Percentiles rank a stretch among this genome's conserved stretches.
These are phyloP conservation scores for Fusarium poae DNA, from an alignment of 2,329 filamentous ascomycete genomes.

Conservation along the genomic window DNA sequence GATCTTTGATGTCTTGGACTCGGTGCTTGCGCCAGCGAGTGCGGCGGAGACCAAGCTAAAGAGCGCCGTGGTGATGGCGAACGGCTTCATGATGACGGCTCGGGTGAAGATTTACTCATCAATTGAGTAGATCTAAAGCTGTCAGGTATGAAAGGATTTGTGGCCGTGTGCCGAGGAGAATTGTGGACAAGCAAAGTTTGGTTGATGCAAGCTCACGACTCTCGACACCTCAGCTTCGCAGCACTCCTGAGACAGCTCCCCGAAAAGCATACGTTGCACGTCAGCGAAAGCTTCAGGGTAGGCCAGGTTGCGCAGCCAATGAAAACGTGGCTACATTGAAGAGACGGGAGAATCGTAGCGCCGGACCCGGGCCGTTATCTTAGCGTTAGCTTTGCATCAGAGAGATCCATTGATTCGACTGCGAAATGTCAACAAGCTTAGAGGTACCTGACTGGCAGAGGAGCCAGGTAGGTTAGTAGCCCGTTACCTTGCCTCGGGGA, in stretches of 20 bases:
- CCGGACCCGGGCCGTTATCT: conserved; percentile 31
- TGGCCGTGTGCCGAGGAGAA: conserved; percentile 28
- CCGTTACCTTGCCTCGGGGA: conserved; percentile 28
- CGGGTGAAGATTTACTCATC: conserved; percentile 51
- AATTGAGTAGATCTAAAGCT: conserved; percentile 49
- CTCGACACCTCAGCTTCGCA: conserved; percentile 43
- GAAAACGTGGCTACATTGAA: conserved; percentile 22
- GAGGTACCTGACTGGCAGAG: conserved; percentile 31
- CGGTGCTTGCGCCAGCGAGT: conserved; percentile 55
- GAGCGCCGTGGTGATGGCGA: conserved; percentile 67
- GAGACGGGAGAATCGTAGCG: conserved; percentile 43
- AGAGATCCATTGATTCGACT: conserved; percentile 9
- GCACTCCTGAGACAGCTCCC: conserved; percentile 49
- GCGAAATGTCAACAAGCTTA: conserved; percentile 14
- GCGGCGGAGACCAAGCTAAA: conserved; percentile 68
- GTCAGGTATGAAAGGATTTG: conserved; percentile 24
- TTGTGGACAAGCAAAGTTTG: conserved; percentile 28
- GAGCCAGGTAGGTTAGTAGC: no score
- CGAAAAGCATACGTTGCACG: conserved; percentile 55
- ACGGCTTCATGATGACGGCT: conserved; percentile 57
- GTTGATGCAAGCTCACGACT: conserved; percentile 41
- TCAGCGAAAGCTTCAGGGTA: conserved; percentile 49
- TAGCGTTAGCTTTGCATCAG: conserved; percentile 5
- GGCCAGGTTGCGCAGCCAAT: conserved; percentile 47
- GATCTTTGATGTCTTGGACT: conserved; percentile 67